Percentiles rank a stretch among this genome's conserved stretches.
These are phyloP conservation scores for Scheffersomyces illinoinensis DNA, from an alignment of 1,139 yeast genomes.

Conservation along the genomic window DNA sequence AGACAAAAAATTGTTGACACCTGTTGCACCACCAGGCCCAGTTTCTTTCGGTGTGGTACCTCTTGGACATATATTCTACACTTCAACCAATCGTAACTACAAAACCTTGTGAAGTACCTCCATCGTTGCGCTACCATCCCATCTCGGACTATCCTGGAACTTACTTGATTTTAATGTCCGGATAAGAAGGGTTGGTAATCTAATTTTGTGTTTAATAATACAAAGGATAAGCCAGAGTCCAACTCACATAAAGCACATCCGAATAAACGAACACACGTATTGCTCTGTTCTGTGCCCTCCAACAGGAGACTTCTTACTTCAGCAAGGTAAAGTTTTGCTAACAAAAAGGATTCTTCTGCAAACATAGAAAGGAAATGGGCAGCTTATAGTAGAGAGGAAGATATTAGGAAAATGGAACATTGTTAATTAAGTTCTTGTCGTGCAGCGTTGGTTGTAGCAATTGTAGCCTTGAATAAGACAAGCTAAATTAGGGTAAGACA, in stretches of 20 bases:
- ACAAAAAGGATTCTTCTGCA: not conserved
- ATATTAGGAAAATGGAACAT: not conserved
- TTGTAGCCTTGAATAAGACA: not conserved
- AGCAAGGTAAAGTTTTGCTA: not conserved
- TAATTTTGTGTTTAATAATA: not conserved
- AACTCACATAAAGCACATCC: too few relatives aligned
- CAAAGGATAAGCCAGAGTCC: not conserved
- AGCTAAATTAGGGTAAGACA: too few relatives aligned
- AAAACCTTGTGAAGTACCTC: not conserved
- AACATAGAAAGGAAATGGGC: not conserved
- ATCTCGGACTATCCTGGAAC: not conserved
- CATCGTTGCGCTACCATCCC: not conserved
- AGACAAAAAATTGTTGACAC: not conserved
- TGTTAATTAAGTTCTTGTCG: not conserved
- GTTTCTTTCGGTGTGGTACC: not conserved
- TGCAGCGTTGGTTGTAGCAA: not conserved
- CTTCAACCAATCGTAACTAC: not conserved
- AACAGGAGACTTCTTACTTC: not conserved
- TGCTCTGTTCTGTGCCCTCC: not conserved
- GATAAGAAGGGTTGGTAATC: not conserved
- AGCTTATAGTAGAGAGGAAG: not conserved
- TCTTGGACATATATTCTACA: not conserved
- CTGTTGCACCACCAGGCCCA: not conserved
- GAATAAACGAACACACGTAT: too few relatives aligned
- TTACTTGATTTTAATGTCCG: not conserved